A percentile compares a stretch with the other conserved stretches of the same genome.
Conservation (phyloP, 768 basidiomycete species). For the Podaxis pistillaris region DNA sequence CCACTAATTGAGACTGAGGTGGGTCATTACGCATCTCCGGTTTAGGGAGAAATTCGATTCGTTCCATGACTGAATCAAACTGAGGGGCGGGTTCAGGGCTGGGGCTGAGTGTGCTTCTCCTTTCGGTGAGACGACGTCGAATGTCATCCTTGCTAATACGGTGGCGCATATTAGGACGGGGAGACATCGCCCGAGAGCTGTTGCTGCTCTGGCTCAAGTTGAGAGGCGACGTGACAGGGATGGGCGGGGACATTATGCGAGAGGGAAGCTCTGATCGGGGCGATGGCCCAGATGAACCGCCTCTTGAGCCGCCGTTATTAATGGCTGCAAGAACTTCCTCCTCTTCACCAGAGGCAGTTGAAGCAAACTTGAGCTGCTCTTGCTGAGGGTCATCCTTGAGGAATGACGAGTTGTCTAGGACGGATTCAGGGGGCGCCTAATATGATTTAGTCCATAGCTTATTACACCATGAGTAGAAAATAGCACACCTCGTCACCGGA, state of each 20-base stretch:
- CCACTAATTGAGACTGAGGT: not conserved
- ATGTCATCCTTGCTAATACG: constrained; percentile 57
- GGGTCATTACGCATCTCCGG: not conserved
- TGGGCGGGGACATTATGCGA: not conserved
- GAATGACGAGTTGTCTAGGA: constrained; percentile 1
- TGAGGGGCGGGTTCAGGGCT: constrained; percentile 14
- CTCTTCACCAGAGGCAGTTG: not conserved
- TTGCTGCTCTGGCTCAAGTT: constrained; percentile 9
- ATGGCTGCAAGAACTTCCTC: constrained; percentile 2
- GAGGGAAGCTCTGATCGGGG: constrained; percentile 3
- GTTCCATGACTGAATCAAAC: constrained; percentile 6
- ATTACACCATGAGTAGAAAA: not conserved
- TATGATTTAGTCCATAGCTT: not conserved
- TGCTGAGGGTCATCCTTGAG: constrained; percentile 2
- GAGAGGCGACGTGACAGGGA: constrained; percentile 14
- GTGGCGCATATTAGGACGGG: constrained; percentile 29
- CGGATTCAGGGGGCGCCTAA: constrained; percentile 10
- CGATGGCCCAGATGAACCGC: not conserved
- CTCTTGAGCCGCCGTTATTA: not conserved
- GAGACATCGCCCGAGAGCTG: constrained; percentile 9
- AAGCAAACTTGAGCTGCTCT: not conserved
- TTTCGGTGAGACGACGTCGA: constrained; percentile 43
- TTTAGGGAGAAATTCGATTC: not conserved
- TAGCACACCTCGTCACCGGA: constrained; percentile 8
- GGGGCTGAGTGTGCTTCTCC: constrained; percentile 44